phyloP scores from a whole-genome alignment of 257 asterid species.

The Craterostigma plantagineum region DNA sequence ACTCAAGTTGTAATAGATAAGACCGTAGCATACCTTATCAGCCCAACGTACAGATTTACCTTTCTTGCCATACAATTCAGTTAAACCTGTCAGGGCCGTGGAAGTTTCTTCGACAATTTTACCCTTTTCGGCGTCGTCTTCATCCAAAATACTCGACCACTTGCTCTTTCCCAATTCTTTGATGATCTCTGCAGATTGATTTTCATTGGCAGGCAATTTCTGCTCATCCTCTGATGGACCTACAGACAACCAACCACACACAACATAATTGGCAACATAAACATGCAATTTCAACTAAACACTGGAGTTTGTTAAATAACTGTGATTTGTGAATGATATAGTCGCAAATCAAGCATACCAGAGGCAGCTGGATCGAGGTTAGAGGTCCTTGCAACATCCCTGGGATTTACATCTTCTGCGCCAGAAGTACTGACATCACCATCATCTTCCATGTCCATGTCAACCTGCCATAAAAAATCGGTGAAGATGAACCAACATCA shows the following conservation, averaged over 20 bases:
- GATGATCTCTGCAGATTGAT: conserved; percentile 30
- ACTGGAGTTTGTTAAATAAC: not conserved
- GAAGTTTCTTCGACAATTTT: conserved; percentile 22
- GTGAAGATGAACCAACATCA: conserved; percentile 2
- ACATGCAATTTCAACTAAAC: not conserved
- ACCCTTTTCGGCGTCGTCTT: conserved; percentile 29
- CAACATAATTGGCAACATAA: conserved; percentile 3
- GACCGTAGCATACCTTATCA: conserved; percentile 50
- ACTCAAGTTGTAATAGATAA: not conserved
- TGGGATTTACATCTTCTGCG: conserved; percentile 22
- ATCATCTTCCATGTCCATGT: conserved; percentile 87
- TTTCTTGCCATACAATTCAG: conserved; percentile 47
- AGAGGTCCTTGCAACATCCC: conserved; percentile 18
- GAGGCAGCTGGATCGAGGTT: conserved; percentile 17
- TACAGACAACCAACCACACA: conserved; percentile 3
- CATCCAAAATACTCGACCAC: conserved; percentile 85
- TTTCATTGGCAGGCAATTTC: conserved; percentile 24
- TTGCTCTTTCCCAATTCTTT: conserved; percentile 83
- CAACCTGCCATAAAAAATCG: conserved; percentile 42
- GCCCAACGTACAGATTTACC: conserved; percentile 97
- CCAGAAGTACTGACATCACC: conserved; percentile 21
- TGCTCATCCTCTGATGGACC: conserved; percentile 14
- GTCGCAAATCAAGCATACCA: conserved; percentile 44
- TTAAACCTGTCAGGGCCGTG: conserved; percentile 30
- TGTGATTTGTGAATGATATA: not conserved